Evolutionary conservation across 2,329 filamentous ascomycete genomes (phyloP).

Genomic region (Paecilomyces formosus): DNA sequence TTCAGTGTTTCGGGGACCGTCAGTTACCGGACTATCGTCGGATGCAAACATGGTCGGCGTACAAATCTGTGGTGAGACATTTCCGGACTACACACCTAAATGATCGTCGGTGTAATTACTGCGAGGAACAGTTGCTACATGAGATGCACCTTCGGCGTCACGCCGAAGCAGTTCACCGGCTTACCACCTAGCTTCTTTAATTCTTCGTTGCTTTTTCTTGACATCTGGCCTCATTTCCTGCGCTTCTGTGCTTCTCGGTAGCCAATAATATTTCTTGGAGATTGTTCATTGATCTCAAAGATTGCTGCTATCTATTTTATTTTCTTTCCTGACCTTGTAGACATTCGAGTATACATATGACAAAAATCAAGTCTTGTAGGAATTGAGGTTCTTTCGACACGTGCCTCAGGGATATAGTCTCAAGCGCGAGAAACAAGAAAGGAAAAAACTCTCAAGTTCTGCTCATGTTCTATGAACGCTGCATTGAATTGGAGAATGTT

Average conservation of each 20-base stretch:
- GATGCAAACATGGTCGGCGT: conserved; percentile 13
- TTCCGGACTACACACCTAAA: conserved; percentile 13
- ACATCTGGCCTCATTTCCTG: no score
- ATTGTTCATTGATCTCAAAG: no score
- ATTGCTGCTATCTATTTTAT: no score
- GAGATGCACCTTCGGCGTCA: conserved; percentile 12
- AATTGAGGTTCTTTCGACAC: no score
- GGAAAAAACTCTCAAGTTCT: no score
- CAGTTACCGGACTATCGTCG: conserved; percentile 10
- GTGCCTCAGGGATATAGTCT: no score
- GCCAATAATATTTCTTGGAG: neutral
- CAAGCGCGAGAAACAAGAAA: no score
- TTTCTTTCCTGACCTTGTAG: no score
- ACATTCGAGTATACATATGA: no score
- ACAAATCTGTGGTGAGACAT: conserved; percentile 12
- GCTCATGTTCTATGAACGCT: no score
- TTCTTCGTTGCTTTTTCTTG: neutral
- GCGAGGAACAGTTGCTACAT: conserved; percentile 4
- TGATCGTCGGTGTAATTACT: conserved; percentile 14
- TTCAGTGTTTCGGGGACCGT: conserved; percentile 6
- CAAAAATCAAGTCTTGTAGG: no score
- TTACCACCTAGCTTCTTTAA: conserved; percentile 1
- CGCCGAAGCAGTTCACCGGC: conserved; percentile 7
- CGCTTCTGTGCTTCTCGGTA: neutral
- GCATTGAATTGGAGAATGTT: no score